These are phyloP conservation scores for Colletotrichum tropicale DNA, from an alignment of 2,329 filamentous ascomycete genomes.

Conservation along the genomic window DNA sequence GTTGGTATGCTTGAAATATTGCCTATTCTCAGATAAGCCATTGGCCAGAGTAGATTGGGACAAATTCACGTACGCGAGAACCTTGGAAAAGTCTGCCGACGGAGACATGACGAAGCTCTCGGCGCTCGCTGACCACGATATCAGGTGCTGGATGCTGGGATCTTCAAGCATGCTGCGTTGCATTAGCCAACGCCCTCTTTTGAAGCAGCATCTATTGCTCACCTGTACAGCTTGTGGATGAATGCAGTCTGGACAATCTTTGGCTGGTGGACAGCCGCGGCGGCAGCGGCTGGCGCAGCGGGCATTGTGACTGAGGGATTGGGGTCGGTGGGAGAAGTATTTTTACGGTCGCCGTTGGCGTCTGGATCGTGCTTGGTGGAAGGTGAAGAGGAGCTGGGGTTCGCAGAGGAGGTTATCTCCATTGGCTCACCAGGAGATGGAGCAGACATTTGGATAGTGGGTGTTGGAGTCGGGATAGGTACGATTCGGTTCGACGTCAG, in stretches of 20 bases:
- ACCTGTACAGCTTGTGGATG: constrained; percentile 99
- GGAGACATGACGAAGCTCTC: constrained; percentile 99
- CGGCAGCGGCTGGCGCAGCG: constrained; percentile 59
- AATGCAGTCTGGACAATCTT: constrained; percentile 99
- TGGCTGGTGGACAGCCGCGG: constrained; percentile 83
- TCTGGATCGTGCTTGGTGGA: constrained; percentile 23
- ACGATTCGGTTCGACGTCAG: constrained; percentile 59
- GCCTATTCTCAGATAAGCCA: constrained; percentile 54
- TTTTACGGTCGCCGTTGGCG: constrained; percentile 37
- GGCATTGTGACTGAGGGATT: constrained; percentile 49
- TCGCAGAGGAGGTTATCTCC: constrained; percentile 62
- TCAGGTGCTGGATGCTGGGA: constrained; percentile 88
- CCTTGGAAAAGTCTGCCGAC: constrained; percentile 96
- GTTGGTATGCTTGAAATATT: constrained; percentile 99
- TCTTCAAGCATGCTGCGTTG: constrained; percentile 90
- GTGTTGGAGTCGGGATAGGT: constrained; percentile 53
- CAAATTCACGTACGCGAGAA: constrained; percentile 77
- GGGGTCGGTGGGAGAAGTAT: constrained; percentile 42
- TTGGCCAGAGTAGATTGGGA: neutral
- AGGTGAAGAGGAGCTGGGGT: constrained; percentile 29
- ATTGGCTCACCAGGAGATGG: constrained; percentile 64
- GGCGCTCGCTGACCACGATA: constrained; percentile 91
- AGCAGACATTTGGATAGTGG: constrained; percentile 63
- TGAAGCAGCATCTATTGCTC: constrained; percentile 35
- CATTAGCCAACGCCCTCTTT: neutral